phyloP scores from a whole-genome alignment of 148 eudicot species.

The Vaccinium macrocarpon region DNA sequence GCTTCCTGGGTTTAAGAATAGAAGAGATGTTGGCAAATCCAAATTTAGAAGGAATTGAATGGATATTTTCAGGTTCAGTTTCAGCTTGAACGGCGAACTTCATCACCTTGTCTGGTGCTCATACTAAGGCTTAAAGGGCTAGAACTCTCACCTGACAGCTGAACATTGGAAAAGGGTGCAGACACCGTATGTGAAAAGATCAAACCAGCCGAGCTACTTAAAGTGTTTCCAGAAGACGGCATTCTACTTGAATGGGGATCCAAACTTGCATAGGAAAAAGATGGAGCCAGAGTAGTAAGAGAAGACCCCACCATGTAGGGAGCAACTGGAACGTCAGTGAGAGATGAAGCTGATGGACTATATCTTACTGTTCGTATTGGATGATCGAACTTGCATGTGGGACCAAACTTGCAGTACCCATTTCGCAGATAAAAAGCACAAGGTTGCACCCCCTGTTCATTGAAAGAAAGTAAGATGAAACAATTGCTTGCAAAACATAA shows the following conservation, averaged over 20 bases:
- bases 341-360: conserved; percentile 64
- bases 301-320: conserved; percentile 49
- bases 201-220: conserved; percentile 37
- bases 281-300: conserved; percentile 30
- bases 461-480: conserved; percentile 4
- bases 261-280: conserved; percentile 36
- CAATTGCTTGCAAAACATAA: background rate
- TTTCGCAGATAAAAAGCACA: conserved; percentile 77
- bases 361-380: conserved; percentile 61
- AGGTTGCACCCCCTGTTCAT: conserved; percentile 66
- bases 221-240: conserved; percentile 26
- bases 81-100: conserved; percentile 36
- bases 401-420: conserved; percentile 80
- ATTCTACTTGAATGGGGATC: conserved; percentile 30
- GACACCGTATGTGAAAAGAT: conserved; percentile 35
- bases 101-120: conserved; percentile 28
- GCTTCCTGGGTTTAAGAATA: conserved; percentile 19
- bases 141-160: conserved; percentile 32
- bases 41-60: conserved; percentile 11
- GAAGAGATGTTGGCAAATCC: conserved; percentile 1
- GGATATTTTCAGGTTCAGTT: conserved; percentile 15
- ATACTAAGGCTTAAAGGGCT: conserved; percentile 18
- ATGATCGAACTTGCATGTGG: conserved; percentile 83
- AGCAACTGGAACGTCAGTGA: conserved; percentile 55
- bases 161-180: conserved; percentile 31